Percentiles rank a stretch among this genome's conserved stretches.
phyloP scores from a whole-genome alignment of 129 eudicot species.

The Chrysanthemum lavandulifolium region DNA sequence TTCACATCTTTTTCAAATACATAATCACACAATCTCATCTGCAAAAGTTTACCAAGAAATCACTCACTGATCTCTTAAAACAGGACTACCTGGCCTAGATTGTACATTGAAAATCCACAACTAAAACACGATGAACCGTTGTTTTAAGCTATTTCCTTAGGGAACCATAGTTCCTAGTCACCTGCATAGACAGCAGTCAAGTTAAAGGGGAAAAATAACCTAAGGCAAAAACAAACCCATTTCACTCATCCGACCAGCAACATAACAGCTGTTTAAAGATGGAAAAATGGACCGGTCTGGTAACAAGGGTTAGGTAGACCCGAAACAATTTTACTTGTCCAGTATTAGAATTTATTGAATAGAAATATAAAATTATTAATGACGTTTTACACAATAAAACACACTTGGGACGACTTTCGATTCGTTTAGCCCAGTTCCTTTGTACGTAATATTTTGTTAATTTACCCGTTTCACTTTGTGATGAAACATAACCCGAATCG shows the following conservation, averaged over 20 bases:
- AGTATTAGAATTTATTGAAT: too few relatives aligned
- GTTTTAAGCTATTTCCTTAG: constrained; percentile 45
- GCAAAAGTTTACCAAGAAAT: neutral
- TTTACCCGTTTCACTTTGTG: neutral
- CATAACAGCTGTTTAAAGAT: too few relatives aligned
- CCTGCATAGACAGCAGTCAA: constrained; percentile 41
- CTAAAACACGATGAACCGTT: constrained; percentile 10
- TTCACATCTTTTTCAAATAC: neutral
- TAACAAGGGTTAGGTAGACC: too few relatives aligned
- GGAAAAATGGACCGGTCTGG: too few relatives aligned
- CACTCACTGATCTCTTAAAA: neutral
- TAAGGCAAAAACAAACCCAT: too few relatives aligned
- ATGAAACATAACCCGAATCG: neutral
- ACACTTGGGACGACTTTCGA: neutral
- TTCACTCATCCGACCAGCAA: too few relatives aligned
- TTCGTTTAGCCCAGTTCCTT: neutral
- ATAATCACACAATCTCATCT: neutral
- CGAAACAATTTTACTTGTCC: too few relatives aligned
- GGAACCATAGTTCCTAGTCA: constrained; percentile 79
- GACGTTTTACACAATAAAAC: neutral
- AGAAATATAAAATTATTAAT: too few relatives aligned
- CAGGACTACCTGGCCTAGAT: constrained; percentile 12
- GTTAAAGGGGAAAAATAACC: neutral
- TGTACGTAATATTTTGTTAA: neutral
- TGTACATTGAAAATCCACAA: constrained; percentile 17